Percentiles rank a stretch among this genome's conserved stretches.
Evolutionary conservation across 2,329 filamentous ascomycete species (phyloP).

Genomic region (Emmonsiellopsis sp.): DNA sequence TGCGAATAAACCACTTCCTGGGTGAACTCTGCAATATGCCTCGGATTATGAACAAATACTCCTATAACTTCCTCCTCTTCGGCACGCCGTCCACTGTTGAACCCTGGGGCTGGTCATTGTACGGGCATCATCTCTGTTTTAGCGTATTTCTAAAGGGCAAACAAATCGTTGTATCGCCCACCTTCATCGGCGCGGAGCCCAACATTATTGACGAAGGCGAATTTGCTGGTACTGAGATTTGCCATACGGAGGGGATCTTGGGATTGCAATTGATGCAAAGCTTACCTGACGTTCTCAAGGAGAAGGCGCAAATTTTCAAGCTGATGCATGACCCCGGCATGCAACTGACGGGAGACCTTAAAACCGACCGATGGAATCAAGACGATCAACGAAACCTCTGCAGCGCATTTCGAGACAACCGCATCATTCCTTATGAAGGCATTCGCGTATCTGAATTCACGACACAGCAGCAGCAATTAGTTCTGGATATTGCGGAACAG

Average conservation of each 20-base stretch:
- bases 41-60: slow-evolving; percentile 61
- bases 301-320: slow-evolving; percentile 48
- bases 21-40: slow-evolving; percentile 56
- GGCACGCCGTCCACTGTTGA: slow-evolving; percentile 47
- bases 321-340: slow-evolving; percentile 55
- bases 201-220: slow-evolving; percentile 61
- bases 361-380: slow-evolving; percentile 61
- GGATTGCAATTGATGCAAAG: slow-evolving; percentile 63
- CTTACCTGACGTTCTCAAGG: slow-evolving; percentile 39
- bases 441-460: slow-evolving; percentile 41
- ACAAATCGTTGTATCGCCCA: slow-evolving; percentile 61
- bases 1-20: slow-evolving; percentile 67
- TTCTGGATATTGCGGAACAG: slow-evolving; percentile 52
- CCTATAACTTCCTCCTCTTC: slow-evolving; percentile 68
- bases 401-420: slow-evolving; percentile 70
- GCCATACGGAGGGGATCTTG: slow-evolving; percentile 54
- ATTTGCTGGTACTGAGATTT: slow-evolving; percentile 54
- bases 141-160: slow-evolving; percentile 56
- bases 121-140: slow-evolving; percentile 70
- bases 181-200: slow-evolving; percentile 73
- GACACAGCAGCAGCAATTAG: slow-evolving; percentile 40
- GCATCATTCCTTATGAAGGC: slow-evolving; percentile 65
- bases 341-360: slow-evolving; percentile 41
- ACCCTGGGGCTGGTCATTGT: slow-evolving; percentile 66
- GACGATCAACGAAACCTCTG: slow-evolving; percentile 71